Base-by-base conservation (phyloP, 129 eudicot genomes). In the Tagetes erecta region DNA sequence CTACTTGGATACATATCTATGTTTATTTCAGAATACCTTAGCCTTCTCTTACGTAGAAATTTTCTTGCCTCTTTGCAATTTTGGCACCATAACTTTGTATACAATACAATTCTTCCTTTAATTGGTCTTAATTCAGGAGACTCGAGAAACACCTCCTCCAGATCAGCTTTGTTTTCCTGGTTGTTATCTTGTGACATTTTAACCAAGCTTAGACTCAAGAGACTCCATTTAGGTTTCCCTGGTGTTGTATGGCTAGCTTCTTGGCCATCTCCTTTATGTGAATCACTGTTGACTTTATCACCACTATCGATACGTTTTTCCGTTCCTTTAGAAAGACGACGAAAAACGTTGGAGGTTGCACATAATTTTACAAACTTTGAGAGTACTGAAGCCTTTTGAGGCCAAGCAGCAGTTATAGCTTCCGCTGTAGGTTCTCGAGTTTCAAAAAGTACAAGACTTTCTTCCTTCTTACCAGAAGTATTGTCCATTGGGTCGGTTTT, bases 1-100 rank as follows among this genome's bases (percentile, higher is more conserved):
- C 96, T 89, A 52, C 81, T 52, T 6, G 91, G 91, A 75, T 86
- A 89, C 52, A 86, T 80, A 82, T 86, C 91, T 52, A 86, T 75
- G 45, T 89, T 89, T 71, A 89, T 81, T 79, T 89, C 96, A 60
- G 74, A 83, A 50, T 86, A 89, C 41, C 84, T 84, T 31, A 89
- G 84, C 66, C 81, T 82, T 76, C 71, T 84, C 34, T 63, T 52
- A 14, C 84, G 87, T 30, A 89, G 81, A 82, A 79, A 84, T 64
- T 42, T 42, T 57, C 96, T 81, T 44, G 81, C 79, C 62, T 80
- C 85, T 82, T 77, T 89, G 83, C 91, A 86, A 27, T 78, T 79
- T 76, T 71, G 74, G 57, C 89, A 84, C 74, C 96, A 81, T 72
- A 89, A 75, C 83, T 56, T 86, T 41, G 96, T 86, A 64, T 89